Evolutionary conservation across 2,329 filamentous ascomycete genomes (phyloP), one percentile per base, ranked within the genome.

Genomic region (Stagonosporopsis cucurbitacearum): DNA sequence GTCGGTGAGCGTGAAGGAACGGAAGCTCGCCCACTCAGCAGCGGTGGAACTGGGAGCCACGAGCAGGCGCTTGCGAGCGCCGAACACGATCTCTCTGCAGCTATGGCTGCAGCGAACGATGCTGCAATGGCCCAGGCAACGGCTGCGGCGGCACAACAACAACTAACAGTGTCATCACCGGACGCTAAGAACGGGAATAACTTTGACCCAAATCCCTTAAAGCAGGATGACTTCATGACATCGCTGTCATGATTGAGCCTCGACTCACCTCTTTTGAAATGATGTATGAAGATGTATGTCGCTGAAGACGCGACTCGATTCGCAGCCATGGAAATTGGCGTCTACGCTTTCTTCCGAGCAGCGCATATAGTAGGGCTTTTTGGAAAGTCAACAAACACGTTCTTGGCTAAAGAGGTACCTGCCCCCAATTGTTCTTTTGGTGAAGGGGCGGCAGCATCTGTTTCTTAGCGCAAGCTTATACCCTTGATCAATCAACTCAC

Each of bases 31-130:
- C 68, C 71, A 7, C 50, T 60, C 11, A 74, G 68, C 47, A 71
- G 67, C 49, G 59, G 64, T 19, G 67, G 63, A 15, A 68, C 65
- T 36, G 66, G 58, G 2, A 64, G 50, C 13, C 42, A 65, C 23
- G 54, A 62, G 0, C 55, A 62, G n/a, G 53, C 58, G 20, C 47
- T 51, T 22, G 60, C 59, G 2, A 66, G 66, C 22, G 57, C 68
- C 20, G 70, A 75, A 41, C 66, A 69, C 41, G 74, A 76, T 26
- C 58, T 76, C n/a, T 67, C 70, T 0, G 73, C 73, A 20, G 74
- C 72, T 9, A 69, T 75, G 50, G 72, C 70, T 1, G 73, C 73
- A 4, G 73, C 73, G 1, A 74, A 65, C n/a, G 71, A 72, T 33
- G 73, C 72, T 6, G 73, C 71, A 2, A 66, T 67, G 30, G 72